Base-by-base conservation (phyloP, 1,284 basidiomycete species). In the Coniferiporia sulphurascens region DNA sequence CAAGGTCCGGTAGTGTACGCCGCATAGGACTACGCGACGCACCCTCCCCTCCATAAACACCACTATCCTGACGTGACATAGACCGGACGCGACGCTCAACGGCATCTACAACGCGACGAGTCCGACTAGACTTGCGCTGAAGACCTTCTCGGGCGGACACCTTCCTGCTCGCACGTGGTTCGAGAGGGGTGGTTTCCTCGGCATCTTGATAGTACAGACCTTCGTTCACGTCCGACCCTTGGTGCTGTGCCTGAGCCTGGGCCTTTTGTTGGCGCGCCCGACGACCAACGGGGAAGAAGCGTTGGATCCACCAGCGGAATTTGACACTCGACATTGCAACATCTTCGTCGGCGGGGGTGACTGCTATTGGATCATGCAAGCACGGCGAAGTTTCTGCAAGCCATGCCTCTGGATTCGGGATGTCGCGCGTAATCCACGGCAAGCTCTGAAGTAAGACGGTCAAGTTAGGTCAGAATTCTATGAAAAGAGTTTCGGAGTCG, bases 281-380 rank as follows among this genome's bases (percentile, higher is more conserved):
- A 27, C 27, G 22, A 3, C 8, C 32, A 7, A 32, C 22, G 3
- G 50, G n/a, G 2, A 36, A 8, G 32, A 17, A 52, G 22, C n/a
- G n/a, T 32, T 12, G 32, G 50, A 7, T 17, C 32, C 46, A 44
- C 77, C 78, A 80, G 38, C 74, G 73, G 67, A 85, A 87, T 60
- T 75, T 81, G 7, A 85, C 78, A 0, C 73, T 69, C 2, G 84
- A 82, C 76, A 93, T 84, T 7, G 93, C 94, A 19, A 84, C 85
- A 21, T 82, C 83, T 2, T 94, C 87, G 65, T 97, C 95, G 58
- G 85, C 85, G n/a, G 83, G 81, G 0, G 91, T 89, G 34, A 96
- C 87, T 55, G 82, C 77, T 55, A 90, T 81, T 45, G 78, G 80
- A 13, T 81, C 78, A 56, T 78, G 76, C 48, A 78, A 79, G 54